Evolutionary conservation across 352 stramenopile genomes (phyloP), one percentile per base, ranked within the genome.

Genomic region (Globisporangium radiosum): DNA sequence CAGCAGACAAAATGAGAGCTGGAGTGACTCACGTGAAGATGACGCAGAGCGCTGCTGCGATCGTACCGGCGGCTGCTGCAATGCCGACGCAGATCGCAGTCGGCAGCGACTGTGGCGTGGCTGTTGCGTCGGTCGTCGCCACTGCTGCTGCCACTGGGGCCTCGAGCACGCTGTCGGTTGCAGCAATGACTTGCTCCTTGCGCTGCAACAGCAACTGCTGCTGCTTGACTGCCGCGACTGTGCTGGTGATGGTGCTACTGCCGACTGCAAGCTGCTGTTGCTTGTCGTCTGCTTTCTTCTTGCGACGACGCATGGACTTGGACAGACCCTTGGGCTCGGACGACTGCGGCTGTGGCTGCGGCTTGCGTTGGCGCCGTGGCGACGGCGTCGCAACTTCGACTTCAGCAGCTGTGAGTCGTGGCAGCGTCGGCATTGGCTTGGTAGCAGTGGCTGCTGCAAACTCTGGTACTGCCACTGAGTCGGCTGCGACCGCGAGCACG

Each of bases 41-140:
- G 55, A 84, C 75, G 55, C 78, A 87, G 7, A 88, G 71, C 50
- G 77, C 69, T 13, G 74, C 78, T 13, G 76, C 78, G 64, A 85
- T 64, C 14, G 76, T 83, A n/a, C 72, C 72, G 38, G 74, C 76
- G 4, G 76, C 74, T 17, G 75, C 78, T 2, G 78, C 78, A 61
- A 88, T 80, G 17, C 72, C 73, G 48, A 88, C 65, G 37, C 70
- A 76, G 56, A 84, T 59, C 7, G 71, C 68, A 6, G 72, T 65
- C 5, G 76, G 68, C 51, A 78, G 64, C 7, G 70, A 69, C 40
- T 85, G 15, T 62, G 40, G 40, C 40, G 40, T 25, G 19, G 11
- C 40, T 44, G 2, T 3, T 44, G 40, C 19, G 19, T 25, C 19
- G 19, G 19, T 25, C 19, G 19, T 25, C 19, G 19, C 40, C 11